Conservation (phyloP, 2,329 filamentous ascomycete species). For the Colletotrichum tofieldiae region DNA sequence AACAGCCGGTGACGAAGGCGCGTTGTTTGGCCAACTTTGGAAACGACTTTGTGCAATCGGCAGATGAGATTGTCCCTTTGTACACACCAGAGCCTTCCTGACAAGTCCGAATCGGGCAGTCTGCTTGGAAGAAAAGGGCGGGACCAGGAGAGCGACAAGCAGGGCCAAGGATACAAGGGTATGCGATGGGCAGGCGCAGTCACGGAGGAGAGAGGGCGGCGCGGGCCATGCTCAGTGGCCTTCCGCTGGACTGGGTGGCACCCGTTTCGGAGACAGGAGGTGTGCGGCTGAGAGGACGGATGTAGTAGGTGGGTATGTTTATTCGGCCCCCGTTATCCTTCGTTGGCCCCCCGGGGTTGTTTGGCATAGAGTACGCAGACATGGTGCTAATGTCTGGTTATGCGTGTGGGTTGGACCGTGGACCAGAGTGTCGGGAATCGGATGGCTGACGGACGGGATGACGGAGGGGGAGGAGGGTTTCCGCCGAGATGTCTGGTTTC, state of each 20-base stretch:
- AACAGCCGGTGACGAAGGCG: background rate
- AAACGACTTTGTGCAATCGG: background rate
- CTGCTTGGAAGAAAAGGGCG: constrained; percentile 2
- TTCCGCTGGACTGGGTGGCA: background rate
- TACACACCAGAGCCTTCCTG: background rate
- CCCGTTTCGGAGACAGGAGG: constrained; percentile 2
- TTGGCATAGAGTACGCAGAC: constrained; percentile 23
- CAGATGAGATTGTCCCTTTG: background rate
- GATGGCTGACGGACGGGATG: constrained; percentile 7
- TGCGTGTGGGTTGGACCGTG: constrained; percentile 22
- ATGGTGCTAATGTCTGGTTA: constrained; percentile 15
- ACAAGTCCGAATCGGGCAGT: constrained; percentile 5
- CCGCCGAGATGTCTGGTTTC: background rate
- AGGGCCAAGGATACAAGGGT: background rate
- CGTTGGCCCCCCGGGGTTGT: constrained; percentile 31
- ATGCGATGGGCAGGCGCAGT: constrained; percentile 4
- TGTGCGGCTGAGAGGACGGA: constrained; percentile 21
- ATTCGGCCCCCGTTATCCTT: constrained; percentile 2
- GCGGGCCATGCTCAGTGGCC: background rate
- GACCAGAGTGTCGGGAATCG: constrained; percentile 31
- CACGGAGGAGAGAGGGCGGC: background rate
- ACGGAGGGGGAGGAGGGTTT: background rate
- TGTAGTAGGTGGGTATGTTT: constrained; percentile 12
- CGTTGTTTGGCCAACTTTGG: background rate
- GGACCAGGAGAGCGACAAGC: background rate